Evolutionary conservation across 371 early-diverging fungal genomes (phyloP).

Genomic region (Mucor velutinosus): DNA sequence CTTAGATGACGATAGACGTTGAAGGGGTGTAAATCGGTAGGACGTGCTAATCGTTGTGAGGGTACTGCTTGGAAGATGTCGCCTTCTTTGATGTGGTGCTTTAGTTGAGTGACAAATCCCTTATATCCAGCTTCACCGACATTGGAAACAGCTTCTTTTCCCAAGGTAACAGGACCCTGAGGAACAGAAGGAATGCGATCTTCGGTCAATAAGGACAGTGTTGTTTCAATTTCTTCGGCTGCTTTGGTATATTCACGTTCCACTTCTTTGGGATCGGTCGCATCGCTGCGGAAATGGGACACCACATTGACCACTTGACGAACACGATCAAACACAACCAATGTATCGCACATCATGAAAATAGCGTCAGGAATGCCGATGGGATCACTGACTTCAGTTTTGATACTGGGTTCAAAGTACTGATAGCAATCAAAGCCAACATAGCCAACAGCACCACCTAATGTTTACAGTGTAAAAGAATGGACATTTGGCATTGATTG

Average conservation of each 20-base stretch:
- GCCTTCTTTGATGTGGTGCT: slow-evolving; percentile 90
- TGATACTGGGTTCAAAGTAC: slow-evolving; percentile 92
- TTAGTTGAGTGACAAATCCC: slow-evolving; percentile 82
- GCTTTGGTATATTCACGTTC: slow-evolving; percentile 68
- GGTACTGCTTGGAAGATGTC: slow-evolving; percentile 98
- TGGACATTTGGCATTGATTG: not conserved
- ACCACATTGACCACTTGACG: slow-evolving; percentile 89
- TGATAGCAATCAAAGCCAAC: slow-evolving; percentile 95
- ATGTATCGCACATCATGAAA: slow-evolving; percentile 91
- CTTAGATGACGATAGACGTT: slow-evolving; percentile 95
- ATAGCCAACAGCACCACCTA: slow-evolving; percentile 96
- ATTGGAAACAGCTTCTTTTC: slow-evolving; percentile 71
- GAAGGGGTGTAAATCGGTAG: slow-evolving; percentile 92
- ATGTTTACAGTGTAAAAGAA: not conserved
- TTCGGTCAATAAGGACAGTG: slow-evolving; percentile 61
- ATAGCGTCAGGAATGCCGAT: slow-evolving; percentile 91
- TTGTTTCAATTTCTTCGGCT: slow-evolving; percentile 62
- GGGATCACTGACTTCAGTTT: slow-evolving; percentile 78
- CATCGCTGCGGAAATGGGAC: slow-evolving; percentile 82
- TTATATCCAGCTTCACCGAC: slow-evolving; percentile 91
- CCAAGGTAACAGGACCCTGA: slow-evolving; percentile 69
- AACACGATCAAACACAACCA: slow-evolving; percentile 94
- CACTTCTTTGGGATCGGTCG: slow-evolving; percentile 54
- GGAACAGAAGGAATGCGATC: slow-evolving; percentile 58
- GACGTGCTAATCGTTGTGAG: slow-evolving; percentile 86